These are phyloP conservation scores for Trichoderma oligosporum DNA, from an alignment of 2,329 filamentous ascomycete species.

Conservation along the genomic window DNA sequence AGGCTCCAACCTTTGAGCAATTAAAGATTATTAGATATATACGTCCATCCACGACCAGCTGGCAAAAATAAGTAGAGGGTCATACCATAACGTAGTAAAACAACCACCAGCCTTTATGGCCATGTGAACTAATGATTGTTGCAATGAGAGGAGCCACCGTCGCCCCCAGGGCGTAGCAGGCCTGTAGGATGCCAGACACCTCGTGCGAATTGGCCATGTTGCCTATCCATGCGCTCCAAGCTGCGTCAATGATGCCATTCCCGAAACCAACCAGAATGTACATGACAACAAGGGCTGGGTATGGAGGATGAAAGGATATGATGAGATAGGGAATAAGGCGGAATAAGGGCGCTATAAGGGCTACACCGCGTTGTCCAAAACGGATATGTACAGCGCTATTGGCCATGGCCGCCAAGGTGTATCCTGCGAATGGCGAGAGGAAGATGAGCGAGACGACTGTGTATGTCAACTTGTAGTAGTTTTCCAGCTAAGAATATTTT, in stretches of 20 bases:
- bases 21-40: constrained; percentile 26
- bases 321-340: constrained; percentile 64
- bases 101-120: constrained; percentile 58
- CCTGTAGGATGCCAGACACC: constrained; percentile 64
- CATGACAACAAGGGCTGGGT: constrained; percentile 60
- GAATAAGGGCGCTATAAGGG: constrained; percentile 54
- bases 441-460: constrained; percentile 44
- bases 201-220: constrained; percentile 58
- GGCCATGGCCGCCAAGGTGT: constrained; percentile 39
- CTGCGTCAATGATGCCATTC: constrained; percentile 60
- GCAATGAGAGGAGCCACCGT: constrained; percentile 67
- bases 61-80: no score
- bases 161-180: constrained; percentile 64
- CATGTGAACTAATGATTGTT: constrained; percentile 65
- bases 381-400: constrained; percentile 38
- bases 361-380: constrained; percentile 54
- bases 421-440: constrained; percentile 41
- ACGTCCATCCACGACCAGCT: no score
- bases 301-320: constrained; percentile 62
- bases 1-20: constrained; percentile 59
- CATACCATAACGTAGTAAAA: constrained; percentile 73
- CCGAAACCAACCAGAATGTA: constrained; percentile 67
- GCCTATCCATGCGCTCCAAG: constrained; percentile 56
- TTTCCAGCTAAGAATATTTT: constrained; percentile 23
- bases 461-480: constrained; percentile 41